phyloP scores from a whole-genome alignment of 805 yeast genomes.

The Cyberlindnera meyerae region DNA sequence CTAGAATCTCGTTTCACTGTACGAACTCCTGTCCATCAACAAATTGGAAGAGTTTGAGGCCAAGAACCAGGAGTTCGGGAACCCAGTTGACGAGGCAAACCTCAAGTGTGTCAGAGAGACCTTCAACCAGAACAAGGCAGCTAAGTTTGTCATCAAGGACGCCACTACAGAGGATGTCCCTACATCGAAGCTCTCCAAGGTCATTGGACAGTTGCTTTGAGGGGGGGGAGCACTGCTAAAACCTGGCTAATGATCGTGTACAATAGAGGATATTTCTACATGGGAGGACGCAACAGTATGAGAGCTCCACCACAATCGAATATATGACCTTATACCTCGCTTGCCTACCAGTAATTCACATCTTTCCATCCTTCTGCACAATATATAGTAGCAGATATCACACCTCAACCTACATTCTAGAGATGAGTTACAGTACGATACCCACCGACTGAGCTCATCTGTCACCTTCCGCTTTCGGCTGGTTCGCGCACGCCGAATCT shows the following conservation, averaged over 20 bases:
- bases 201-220: slow-evolving; percentile 17
- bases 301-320: not conserved
- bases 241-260: too few species aligned
- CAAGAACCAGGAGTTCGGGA: slow-evolving; percentile 20
- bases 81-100: slow-evolving; percentile 16
- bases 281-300: too few species aligned
- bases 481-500: slow-evolving; percentile 19
- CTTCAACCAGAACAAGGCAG: slow-evolving; percentile 17
- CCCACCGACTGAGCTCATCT: slow-evolving; percentile 17
- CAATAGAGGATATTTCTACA: too few species aligned
- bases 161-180: slow-evolving; percentile 22
- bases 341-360: too few species aligned
- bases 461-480: slow-evolving; percentile 15
- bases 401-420: not conserved
- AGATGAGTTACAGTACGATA: slow-evolving; percentile 1
- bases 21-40: slow-evolving; percentile 22
- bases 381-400: too few species aligned
- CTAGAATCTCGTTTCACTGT: slow-evolving; percentile 21
- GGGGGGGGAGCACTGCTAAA: too few species aligned
- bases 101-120: slow-evolving; percentile 16
- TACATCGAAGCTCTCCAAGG: slow-evolving; percentile 22
- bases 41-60: slow-evolving; percentile 18
- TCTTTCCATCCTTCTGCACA: too few species aligned
- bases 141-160: slow-evolving; percentile 20
- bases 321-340: not conserved